Conservation (phyloP, 768 basidiomycete species). For the Clitopilus hobsonii region DNA sequence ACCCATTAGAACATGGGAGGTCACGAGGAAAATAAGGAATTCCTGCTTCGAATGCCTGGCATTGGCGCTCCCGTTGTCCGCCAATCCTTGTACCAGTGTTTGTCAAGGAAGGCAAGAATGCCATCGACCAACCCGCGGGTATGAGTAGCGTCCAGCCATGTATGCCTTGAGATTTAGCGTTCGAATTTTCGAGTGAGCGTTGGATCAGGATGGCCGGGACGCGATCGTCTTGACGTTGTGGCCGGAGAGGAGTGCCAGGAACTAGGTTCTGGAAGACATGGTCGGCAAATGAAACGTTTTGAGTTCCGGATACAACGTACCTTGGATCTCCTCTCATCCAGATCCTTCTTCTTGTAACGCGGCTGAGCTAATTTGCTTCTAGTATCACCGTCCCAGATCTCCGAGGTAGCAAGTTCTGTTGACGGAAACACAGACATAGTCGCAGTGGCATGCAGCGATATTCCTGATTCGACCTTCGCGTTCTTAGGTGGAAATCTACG, state of each 20-base stretch:
- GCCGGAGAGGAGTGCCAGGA: slow-evolving; percentile 69
- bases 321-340: slow-evolving; percentile 78
- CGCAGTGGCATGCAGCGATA: slow-evolving; percentile 18
- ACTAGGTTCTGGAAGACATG: slow-evolving; percentile 56
- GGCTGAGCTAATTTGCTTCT: slow-evolving; percentile 54
- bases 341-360: slow-evolving; percentile 74
- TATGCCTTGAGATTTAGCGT: slow-evolving; percentile 36
- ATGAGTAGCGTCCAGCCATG: slow-evolving; percentile 88
- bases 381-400: slow-evolving; percentile 66
- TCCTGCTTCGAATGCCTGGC: slow-evolving; percentile 82
- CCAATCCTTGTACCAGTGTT: slow-evolving; percentile 82
- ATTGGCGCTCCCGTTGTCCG: slow-evolving; percentile 79
- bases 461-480: slow-evolving; percentile 36
- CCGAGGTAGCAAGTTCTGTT: slow-evolving; percentile 52
- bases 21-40: slow-evolving; percentile 76
- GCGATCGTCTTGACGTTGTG: slow-evolving; percentile 73
- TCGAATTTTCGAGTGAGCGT: slow-evolving; percentile 50
- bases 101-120: slow-evolving; percentile 78
- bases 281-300: no score
- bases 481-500: slow-evolving; percentile 88
- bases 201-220: slow-evolving; percentile 84
- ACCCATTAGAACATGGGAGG: slow-evolving; percentile 57
- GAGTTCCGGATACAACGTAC: slow-evolving; percentile 42
- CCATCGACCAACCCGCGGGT: slow-evolving; percentile 88
- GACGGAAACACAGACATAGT: slow-evolving; percentile 48